These are phyloP conservation scores for Globisporangium paddicum DNA, from an alignment of 352 stramenopile genomes.

Conservation along the genomic window DNA sequence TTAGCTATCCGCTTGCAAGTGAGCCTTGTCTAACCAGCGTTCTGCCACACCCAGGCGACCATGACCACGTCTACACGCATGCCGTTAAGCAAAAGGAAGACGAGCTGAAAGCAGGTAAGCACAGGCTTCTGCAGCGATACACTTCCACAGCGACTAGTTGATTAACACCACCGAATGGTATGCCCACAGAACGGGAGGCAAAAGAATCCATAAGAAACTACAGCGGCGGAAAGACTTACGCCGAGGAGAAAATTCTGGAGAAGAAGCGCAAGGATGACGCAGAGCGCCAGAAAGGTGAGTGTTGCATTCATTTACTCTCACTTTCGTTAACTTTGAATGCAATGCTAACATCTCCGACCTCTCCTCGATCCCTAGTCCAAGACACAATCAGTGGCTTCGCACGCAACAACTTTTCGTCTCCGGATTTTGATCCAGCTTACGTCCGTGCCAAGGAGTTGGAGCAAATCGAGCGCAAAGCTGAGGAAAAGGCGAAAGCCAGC, in stretches of 20 bases:
- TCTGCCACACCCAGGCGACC: constrained; percentile 1
- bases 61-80: constrained; percentile 16
- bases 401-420: constrained; percentile 48
- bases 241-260: constrained; percentile 58
- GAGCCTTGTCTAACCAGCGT: neutral
- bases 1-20: neutral
- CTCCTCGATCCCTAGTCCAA: constrained; percentile 12
- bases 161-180: neutral
- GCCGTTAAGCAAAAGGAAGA: constrained; percentile 14
- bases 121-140: neutral
- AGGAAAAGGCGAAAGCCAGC: constrained; percentile 50
- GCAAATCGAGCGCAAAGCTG: constrained; percentile 41
- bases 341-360: neutral
- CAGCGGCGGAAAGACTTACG: constrained; percentile 43
- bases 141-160: neutral
- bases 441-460: constrained; percentile 48
- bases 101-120: constrained; percentile 14
- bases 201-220: constrained; percentile 33
- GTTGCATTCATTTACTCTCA: too few species aligned
- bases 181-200: constrained; percentile 24
- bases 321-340: neutral
- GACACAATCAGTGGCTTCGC: constrained; percentile 27
- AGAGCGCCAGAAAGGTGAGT: constrained; percentile 30
- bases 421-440: constrained; percentile 49
- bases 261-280: constrained; percentile 51